phyloP scores from a whole-genome alignment of 2,329 filamentous ascomycete species.

The Madurella mycetomatis region DNA sequence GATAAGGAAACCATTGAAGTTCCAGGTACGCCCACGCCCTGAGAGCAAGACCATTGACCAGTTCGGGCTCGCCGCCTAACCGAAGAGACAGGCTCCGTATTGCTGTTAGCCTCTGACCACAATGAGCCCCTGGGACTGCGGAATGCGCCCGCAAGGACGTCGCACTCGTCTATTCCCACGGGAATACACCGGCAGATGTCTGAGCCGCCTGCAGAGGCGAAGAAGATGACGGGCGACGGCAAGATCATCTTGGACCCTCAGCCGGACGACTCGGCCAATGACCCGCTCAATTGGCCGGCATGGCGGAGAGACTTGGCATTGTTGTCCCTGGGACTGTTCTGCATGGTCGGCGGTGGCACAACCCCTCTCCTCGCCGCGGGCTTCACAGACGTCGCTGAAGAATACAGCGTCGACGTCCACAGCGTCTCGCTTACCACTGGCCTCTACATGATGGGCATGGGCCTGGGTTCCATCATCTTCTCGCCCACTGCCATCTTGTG shows the following conservation, averaged over 20 bases:
- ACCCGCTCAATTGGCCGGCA: slow-evolving; percentile 85
- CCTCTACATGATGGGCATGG: slow-evolving; percentile 90
- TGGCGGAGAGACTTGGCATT: slow-evolving; percentile 78
- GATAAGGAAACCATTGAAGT: slow-evolving; percentile 80
- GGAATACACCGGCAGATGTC: slow-evolving; percentile 39
- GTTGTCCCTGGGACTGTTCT: slow-evolving; percentile 82
- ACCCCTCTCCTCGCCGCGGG: slow-evolving; percentile 86
- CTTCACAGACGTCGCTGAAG: slow-evolving; percentile 71
- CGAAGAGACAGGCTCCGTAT: slow-evolving; percentile 47
- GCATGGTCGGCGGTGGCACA: slow-evolving; percentile 88
- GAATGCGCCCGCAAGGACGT: slow-evolving; percentile 53
- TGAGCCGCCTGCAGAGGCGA: slow-evolving; percentile 30
- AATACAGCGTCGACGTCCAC: slow-evolving; percentile 62
- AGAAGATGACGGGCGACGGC: slow-evolving; percentile 77
- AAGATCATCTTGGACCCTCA: slow-evolving; percentile 86
- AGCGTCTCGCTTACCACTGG: slow-evolving; percentile 82
- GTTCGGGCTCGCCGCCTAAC: neutral
- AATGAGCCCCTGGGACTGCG: slow-evolving; percentile 58
- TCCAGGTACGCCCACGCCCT: slow-evolving; percentile 58
- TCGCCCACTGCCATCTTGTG: slow-evolving; percentile 88
- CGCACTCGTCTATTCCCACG: slow-evolving; percentile 52
- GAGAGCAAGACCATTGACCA: neutral
- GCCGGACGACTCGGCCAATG: slow-evolving; percentile 84
- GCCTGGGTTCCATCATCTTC: slow-evolving; percentile 75
- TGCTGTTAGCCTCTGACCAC: slow-evolving; percentile 50